Percentiles rank a stretch among this genome's conserved stretches.
Conservation (phyloP, 208 protist species). For the Leptomonas seymouri region DNA sequence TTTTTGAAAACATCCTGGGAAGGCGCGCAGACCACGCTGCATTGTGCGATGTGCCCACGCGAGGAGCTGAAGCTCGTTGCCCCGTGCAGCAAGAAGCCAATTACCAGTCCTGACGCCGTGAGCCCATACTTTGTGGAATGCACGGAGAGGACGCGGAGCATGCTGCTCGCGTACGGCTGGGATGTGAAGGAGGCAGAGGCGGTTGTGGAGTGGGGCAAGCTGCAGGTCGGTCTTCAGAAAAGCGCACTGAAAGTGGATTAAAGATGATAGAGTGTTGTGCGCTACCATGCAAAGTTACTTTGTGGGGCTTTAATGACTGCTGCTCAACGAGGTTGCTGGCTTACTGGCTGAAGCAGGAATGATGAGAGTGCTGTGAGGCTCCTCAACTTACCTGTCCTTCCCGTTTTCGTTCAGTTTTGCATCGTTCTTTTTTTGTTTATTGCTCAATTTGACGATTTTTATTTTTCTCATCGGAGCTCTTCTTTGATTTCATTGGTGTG, state of each 20-base stretch:
- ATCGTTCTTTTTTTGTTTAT: too few species aligned
- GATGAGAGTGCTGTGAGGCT: too few species aligned
- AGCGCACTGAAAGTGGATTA: background rate
- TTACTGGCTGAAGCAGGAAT: too few species aligned
- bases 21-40: slow-evolving; percentile 48
- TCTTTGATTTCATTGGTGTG: too few species aligned
- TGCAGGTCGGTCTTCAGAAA: slow-evolving; percentile 46
- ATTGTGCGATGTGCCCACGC: slow-evolving; percentile 83
- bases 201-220: slow-evolving; percentile 71
- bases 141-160: slow-evolving; percentile 57
- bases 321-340: background rate
- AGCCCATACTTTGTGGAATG: slow-evolving; percentile 90
- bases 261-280: background rate
- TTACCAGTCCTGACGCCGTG: slow-evolving; percentile 32
- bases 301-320: background rate
- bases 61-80: slow-evolving; percentile 73
- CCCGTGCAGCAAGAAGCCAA: slow-evolving; percentile 21
- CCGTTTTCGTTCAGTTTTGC: too few species aligned
- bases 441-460: too few species aligned
- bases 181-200: slow-evolving; percentile 72
- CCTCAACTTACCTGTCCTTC: too few species aligned
- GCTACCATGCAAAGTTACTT: background rate
- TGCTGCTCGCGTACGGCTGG: slow-evolving; percentile 79
- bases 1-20: slow-evolving; percentile 20
- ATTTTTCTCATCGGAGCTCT: too few species aligned